Base-by-base conservation (phyloP, 2,329 filamentous ascomycete genomes). In the Curvularia sp. region DNA sequence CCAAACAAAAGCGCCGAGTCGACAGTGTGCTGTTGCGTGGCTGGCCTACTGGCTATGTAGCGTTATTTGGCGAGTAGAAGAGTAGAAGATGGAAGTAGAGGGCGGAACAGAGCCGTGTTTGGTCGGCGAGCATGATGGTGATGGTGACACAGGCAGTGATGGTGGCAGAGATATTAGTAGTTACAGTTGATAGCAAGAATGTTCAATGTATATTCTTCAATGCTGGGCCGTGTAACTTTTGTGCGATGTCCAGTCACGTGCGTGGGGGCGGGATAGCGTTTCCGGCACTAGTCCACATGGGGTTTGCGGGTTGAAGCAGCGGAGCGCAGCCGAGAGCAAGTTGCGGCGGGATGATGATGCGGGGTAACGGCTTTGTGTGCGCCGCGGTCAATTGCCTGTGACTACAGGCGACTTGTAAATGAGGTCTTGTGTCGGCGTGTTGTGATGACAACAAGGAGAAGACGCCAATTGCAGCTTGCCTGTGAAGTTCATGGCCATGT, bases 291-390 rank as follows among this genome's bases (percentile, higher is more conserved):
- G 15, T 12, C 33, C 33, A 20, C 20, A 38, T n/a, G 24, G 47
- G 22, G 26, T 18, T 18, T 39, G 41, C 41, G 41, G 41, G 42
- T 22, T n/a, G 24, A 24, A 24, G 41, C 31, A 33, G 12, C 31
- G 22, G 20, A 55, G 42, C 22, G 46, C 54, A 57, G 57, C 60
- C 50, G 53, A 61, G 35, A 18, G 15, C 39, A 47, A 49, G 54
- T 43, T 52, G 54, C 48, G 48, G 55, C 53, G 49, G 55, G 42
- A 58, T 44, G 52, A 51, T 44, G 49, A 42, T 54, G 55, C 57
- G 61, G 61, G 61, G 61, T 63, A 63, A 39, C 55, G 49, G 24
- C 44, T 53, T 28, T 53, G 49, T 50, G 31, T 35, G 42, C 30
- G 35, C 47, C 24, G 46, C 47, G 44, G 50, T 33, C 48, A 49